Base-by-base conservation (phyloP, 2,329 filamentous ascomycete species). In the Aaosphaeria arxii region DNA sequence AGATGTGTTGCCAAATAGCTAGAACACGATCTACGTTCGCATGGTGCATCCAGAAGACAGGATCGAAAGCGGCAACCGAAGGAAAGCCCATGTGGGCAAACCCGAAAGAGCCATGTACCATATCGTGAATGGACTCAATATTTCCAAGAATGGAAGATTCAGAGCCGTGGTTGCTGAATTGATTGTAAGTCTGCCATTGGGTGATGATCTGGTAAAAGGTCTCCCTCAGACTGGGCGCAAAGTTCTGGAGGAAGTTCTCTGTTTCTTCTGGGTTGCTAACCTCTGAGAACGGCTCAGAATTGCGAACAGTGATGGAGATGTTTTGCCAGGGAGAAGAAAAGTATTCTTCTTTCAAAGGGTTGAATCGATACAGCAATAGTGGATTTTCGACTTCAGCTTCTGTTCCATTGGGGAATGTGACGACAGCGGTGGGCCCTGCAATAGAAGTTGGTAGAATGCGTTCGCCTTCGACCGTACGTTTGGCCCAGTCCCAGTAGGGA, bases 11-110 rank as follows among this genome's bases (percentile, higher is more conserved):
- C 42, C 42, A 44, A 6, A 44, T 11, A 6, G 42, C 42, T 9
- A 44, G n/a, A 17, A 40, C 33, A 28, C 45, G 44, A 32, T 47
- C 47, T 6, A 53, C 48, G 30, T 45, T 50, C 31, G 48, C 40
- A 35, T 56, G 53, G 45, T 56, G 53, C 13, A 56, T 32, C 53
- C 53, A 54, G 31, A 56, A 56, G 11, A 52, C 42, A 17, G 53
- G 53, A 45, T 56, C 53, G 35, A 45, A 56, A 36, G 51, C 51
- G 5, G 53, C 38, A 6, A 45, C 46, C 4, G 30, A 31, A 6
- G 42, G 30, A 11, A 38, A 35, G 7, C 47, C 42, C 53, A 56
- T 56, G 30, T 54, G 48, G 1, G 85, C 84, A 3, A 38, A 43
- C 29, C 40, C 42, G 33, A 48, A 48, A 6, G 30, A 38, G 11